Conservation (phyloP, 164 flowering plant species). For the Cinnamomum micranthum region DNA sequence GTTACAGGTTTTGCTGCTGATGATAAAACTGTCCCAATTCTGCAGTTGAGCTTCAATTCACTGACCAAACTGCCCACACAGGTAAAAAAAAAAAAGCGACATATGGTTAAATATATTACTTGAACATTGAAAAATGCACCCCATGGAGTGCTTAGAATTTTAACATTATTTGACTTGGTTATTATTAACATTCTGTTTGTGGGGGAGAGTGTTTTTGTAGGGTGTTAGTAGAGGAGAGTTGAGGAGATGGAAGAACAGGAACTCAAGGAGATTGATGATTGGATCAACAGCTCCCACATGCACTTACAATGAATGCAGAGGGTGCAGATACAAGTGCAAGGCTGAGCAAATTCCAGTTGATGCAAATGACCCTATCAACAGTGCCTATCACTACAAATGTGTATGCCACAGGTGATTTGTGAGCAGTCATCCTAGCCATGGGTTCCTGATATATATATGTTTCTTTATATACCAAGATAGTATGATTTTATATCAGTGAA, state of each 20-base stretch:
- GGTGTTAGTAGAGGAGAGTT: background rate
- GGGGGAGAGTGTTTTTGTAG: background rate
- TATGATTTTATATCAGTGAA: constrained; percentile 2
- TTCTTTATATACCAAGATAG: background rate
- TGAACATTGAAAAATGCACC: too few species aligned
- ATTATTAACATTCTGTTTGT: background rate
- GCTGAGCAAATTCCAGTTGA: constrained; percentile 95
- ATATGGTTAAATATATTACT: too few species aligned
- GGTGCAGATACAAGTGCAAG: constrained; percentile 76
- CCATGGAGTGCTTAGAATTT: background rate
- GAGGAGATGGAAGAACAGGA: constrained; percentile 13
- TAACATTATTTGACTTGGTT: background rate
- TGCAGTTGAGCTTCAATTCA: constrained; percentile 7
- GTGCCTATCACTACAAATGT: constrained; percentile 89
- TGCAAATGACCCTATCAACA: constrained; percentile 85
- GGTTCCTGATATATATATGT: background rate
- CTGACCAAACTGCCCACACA: constrained; percentile 4
- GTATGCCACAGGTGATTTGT: constrained; percentile 64
- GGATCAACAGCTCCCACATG: constrained; percentile 90
- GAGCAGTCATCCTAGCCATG: background rate
- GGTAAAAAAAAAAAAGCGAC: constrained; percentile 11
- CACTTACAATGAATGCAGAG: constrained; percentile 93
- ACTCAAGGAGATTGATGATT: constrained; percentile 61
- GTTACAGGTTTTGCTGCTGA: constrained; percentile 22
- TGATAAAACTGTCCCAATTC: constrained; percentile 1